Evolutionary conservation across 441 rosid genomes (phyloP).

Genomic region (Corymbia citriodora): DNA sequence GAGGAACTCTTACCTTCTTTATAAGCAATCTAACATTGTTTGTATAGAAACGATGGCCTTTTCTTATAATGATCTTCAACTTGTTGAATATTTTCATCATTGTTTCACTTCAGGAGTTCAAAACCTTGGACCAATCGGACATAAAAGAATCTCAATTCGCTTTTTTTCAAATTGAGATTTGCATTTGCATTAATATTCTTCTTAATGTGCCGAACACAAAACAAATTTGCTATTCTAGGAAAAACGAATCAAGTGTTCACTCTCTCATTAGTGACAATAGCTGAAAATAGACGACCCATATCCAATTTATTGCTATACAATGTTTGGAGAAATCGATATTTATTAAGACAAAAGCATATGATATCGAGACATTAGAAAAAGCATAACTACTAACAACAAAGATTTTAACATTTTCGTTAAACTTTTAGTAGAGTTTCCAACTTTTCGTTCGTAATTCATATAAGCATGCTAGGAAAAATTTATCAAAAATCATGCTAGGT

Average conservation of each 20-base stretch:
- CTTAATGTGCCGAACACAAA: neutral
- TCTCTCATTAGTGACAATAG: neutral
- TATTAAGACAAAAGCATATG: neutral
- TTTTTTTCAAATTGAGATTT: neutral
- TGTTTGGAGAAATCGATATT: neutral
- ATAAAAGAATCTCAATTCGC: neutral
- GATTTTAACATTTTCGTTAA: neutral
- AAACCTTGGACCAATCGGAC: rapidly evolving
- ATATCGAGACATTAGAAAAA: neutral
- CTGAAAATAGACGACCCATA: neutral
- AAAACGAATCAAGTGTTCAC: neutral
- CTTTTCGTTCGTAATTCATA: neutral
- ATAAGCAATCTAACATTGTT: neutral
- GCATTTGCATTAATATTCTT: neutral
- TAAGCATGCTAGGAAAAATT: neutral
- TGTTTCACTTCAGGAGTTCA: neutral
- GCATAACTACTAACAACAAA: neutral
- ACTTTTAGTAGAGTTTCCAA: neutral
- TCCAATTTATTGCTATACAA: neutral
- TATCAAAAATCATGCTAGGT: neutral
- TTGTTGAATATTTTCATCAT: neutral
- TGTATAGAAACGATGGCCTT: neutral
- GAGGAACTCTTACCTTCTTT: neutral
- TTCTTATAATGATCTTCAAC: neutral
- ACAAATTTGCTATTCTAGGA: neutral